Conservation (phyloP, 768 basidiomycete species). For the Auricularia sp. region DNA sequence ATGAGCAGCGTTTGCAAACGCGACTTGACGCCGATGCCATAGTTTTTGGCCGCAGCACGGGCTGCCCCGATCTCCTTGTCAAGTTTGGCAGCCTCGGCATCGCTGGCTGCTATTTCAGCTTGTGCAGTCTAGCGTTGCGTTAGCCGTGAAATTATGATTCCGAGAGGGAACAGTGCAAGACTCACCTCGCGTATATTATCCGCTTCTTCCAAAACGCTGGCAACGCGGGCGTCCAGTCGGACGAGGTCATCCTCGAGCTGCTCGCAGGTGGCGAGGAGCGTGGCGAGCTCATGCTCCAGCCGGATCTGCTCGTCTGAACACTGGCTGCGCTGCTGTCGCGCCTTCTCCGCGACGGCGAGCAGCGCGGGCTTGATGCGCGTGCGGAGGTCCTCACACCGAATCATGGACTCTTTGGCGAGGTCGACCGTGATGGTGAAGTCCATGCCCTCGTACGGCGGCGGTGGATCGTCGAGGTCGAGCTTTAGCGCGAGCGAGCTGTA, state of each 20-base stretch:
- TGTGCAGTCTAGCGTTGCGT: constrained; percentile 52
- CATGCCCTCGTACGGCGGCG: constrained; percentile 54
- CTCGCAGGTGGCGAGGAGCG: constrained; percentile 65
- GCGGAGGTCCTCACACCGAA: constrained; percentile 59
- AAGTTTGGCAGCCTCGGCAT: constrained; percentile 52
- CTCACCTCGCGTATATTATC: constrained; percentile 70
- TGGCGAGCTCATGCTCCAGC: constrained; percentile 76
- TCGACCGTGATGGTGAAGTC: constrained; percentile 78
- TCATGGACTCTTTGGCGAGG: constrained; percentile 52
- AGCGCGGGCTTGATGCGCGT: constrained; percentile 70
- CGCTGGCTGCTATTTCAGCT: constrained; percentile 59
- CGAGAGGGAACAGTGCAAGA: constrained; percentile 13
- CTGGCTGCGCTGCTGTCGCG: constrained; percentile 54
- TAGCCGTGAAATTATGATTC: neutral
- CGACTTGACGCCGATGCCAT: constrained; percentile 75
- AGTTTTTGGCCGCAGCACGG: constrained; percentile 62
- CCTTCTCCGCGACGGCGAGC: constrained; percentile 57
- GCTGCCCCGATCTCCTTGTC: constrained; percentile 68
- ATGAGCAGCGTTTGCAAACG: constrained; percentile 68
- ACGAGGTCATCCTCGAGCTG: constrained; percentile 68
- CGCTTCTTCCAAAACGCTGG: constrained; percentile 59
- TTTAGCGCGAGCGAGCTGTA: constrained; percentile 68
- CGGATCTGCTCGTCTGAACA: constrained; percentile 71
- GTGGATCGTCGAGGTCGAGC: constrained; percentile 67
- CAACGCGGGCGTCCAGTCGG: constrained; percentile 65